Evolutionary conservation across 441 rosid genomes (phyloP).

Genomic region (Gossypium schwendimanii): DNA sequence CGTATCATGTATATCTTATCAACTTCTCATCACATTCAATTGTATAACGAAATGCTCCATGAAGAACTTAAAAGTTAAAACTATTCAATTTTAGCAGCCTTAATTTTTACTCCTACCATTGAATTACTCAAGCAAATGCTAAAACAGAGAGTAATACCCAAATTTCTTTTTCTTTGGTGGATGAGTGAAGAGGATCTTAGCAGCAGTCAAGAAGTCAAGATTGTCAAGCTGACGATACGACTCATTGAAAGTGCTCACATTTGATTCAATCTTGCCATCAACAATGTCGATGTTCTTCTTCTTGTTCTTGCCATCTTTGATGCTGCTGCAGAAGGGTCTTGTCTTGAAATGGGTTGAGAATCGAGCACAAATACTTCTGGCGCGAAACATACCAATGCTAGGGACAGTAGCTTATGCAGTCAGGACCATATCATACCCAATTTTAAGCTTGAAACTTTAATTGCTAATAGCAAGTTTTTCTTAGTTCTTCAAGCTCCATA

Average conservation of each 20-base stretch:
- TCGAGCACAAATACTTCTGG: conserved; percentile 28
- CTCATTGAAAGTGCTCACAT: conserved; percentile 35
- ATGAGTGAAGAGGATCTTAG: conserved; percentile 56
- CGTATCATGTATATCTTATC: neutral
- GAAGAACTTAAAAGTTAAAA: neutral
- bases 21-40: neutral
- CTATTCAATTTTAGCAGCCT: neutral
- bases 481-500: neutral
- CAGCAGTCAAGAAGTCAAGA: conserved; percentile 61
- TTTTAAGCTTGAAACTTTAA: neutral
- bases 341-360: conserved; percentile 22
- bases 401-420: neutral
- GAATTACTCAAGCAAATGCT: neutral
- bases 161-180: conserved; percentile 53
- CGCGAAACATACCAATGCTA: conserved; percentile 26
- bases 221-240: conserved; percentile 53
- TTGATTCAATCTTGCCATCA: conserved; percentile 30
- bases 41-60: neutral
- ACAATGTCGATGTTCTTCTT: conserved; percentile 10
- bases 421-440: neutral
- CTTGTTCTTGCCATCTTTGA: conserved; percentile 17
- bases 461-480: neutral
- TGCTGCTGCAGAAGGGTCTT: conserved; percentile 26
- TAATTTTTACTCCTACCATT: neutral
- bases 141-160: conserved; percentile 38